Percentiles rank a stretch among this genome's conserved stretches.
Evolutionary conservation across 2,329 filamentous ascomycete genomes (phyloP).

Genomic region (Emmonsiellopsis sp.): DNA sequence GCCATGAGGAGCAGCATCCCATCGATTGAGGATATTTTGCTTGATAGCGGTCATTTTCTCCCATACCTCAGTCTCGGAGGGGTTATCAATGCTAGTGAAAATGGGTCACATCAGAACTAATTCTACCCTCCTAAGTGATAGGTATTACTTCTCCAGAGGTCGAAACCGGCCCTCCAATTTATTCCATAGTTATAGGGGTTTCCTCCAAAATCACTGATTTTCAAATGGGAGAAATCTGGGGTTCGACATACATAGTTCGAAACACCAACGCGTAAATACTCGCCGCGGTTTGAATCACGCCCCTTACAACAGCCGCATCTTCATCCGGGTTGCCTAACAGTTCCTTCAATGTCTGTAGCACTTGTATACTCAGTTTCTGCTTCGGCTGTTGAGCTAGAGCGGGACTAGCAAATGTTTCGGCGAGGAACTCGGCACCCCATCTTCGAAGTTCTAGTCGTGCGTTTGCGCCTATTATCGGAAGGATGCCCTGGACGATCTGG

Average conservation of each 20-base stretch:
- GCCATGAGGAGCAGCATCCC: constrained; percentile 69
- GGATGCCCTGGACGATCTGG: constrained; percentile 80
- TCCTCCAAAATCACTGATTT: constrained; percentile 11
- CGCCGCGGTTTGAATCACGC: constrained; percentile 76
- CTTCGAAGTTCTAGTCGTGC: constrained; percentile 72
- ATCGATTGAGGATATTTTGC: constrained; percentile 74
- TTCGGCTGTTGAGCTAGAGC: constrained; percentile 68
- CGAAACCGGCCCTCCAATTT: background rate
- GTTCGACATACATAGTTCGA: constrained; percentile 76
- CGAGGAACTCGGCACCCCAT: constrained; percentile 95
- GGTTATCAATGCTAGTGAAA: constrained; percentile 66
- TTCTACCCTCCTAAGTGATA: constrained; percentile 6
- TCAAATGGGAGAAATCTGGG: background rate
- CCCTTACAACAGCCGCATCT: constrained; percentile 73
- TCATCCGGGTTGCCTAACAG: constrained; percentile 64
- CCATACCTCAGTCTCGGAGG: constrained; percentile 74
- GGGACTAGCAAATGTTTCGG: constrained; percentile 93
- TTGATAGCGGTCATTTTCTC: constrained; percentile 84
- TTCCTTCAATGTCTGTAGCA: constrained; percentile 66
- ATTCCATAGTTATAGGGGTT: background rate
- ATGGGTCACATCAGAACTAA: constrained; percentile 15
- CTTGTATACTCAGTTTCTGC: constrained; percentile 64
- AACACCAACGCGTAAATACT: constrained; percentile 90
- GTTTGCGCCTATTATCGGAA: constrained; percentile 76
- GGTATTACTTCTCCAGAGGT: constrained; percentile 10